Percentiles rank a stretch among this genome's conserved stretches.
Conservation (phyloP, 2,329 filamentous ascomycete species). For the Nigrospora oryzae region DNA sequence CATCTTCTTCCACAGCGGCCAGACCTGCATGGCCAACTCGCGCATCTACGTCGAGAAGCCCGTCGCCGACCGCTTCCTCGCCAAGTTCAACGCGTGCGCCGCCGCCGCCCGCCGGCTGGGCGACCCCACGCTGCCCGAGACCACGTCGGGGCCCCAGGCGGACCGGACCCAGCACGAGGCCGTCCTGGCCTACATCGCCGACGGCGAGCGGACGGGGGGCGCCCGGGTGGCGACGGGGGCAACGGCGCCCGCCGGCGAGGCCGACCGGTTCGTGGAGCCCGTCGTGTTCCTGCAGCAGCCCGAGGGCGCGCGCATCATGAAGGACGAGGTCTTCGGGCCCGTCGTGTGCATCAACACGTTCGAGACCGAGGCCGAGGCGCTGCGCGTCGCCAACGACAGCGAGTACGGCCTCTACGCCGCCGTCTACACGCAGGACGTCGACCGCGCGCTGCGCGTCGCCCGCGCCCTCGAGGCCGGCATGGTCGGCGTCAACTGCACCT, state of each 20-base stretch:
- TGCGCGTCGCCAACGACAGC: slow-evolving; percentile 45
- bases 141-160: slow-evolving; percentile 36
- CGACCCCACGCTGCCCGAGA: slow-evolving; percentile 22
- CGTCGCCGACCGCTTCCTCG: slow-evolving; percentile 47
- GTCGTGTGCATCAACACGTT: slow-evolving; percentile 52
- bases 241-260: slow-evolving; percentile 11
- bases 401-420: slow-evolving; percentile 48
- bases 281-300: slow-evolving; percentile 35
- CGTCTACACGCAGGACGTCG: slow-evolving; percentile 44
- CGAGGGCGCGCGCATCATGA: slow-evolving; percentile 37
- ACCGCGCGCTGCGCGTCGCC: slow-evolving; percentile 31
- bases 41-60: slow-evolving; percentile 47
- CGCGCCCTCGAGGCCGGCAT: slow-evolving; percentile 50
- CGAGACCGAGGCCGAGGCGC: slow-evolving; percentile 45
- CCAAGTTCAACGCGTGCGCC: slow-evolving; percentile 39
- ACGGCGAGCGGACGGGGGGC: slow-evolving; percentile 28
- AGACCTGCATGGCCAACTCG: slow-evolving; percentile 52
- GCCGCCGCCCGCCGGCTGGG: slow-evolving; percentile 30
- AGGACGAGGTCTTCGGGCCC: slow-evolving; percentile 57
- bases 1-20: slow-evolving; percentile 46
- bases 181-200: slow-evolving; percentile 34
- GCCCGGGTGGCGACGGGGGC: slow-evolving; percentile 9
- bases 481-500: slow-evolving; percentile 48
- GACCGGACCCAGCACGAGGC: slow-evolving; percentile 40
- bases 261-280: slow-evolving; percentile 31